Conservation (phyloP, 345 rosid species). For the Acer saccharum region DNA sequence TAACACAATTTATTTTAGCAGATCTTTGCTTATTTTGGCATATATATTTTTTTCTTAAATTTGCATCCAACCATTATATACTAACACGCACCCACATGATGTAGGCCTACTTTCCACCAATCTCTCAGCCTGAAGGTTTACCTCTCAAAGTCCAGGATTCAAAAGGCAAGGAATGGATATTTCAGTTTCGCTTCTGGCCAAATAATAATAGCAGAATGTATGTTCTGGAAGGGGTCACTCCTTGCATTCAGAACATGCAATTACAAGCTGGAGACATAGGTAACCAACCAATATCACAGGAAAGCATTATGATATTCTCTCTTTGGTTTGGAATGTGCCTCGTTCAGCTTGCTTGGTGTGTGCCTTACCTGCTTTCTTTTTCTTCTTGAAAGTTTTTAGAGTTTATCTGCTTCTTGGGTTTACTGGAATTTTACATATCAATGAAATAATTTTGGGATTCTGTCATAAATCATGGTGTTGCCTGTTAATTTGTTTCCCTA, state of each 20-base stretch:
- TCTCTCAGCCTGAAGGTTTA: constrained; percentile 84
- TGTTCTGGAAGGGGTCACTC: constrained; percentile 91
- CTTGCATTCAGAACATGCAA: constrained; percentile 92
- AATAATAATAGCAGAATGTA: constrained; percentile 91
- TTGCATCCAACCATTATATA: constrained; percentile 1
- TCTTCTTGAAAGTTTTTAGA: constrained; percentile 10
- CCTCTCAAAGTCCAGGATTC: constrained; percentile 94
- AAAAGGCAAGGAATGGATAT: constrained; percentile 93
- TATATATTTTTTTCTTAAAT: not conserved
- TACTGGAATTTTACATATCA: constrained; percentile 14
- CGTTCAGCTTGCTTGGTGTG: not conserved
- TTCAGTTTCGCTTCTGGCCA: constrained; percentile 97
- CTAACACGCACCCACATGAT: constrained; percentile 21
- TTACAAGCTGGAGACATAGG: constrained; percentile 98
- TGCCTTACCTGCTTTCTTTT: constrained; percentile 10
- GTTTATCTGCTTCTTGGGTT: constrained; percentile 20
- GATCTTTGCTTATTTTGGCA: not conserved
- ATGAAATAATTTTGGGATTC: constrained; percentile 9
- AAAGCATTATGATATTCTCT: constrained; percentile 2
- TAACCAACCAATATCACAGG: constrained; percentile 31
- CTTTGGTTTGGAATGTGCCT: constrained; percentile 4
- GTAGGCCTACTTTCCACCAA: constrained; percentile 89
- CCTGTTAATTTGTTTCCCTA: not conserved
- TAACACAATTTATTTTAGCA: not conserved
- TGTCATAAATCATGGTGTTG: not conserved